Conservation (phyloP, 805 yeast genomes). For the Starmerella cellae region DNA sequence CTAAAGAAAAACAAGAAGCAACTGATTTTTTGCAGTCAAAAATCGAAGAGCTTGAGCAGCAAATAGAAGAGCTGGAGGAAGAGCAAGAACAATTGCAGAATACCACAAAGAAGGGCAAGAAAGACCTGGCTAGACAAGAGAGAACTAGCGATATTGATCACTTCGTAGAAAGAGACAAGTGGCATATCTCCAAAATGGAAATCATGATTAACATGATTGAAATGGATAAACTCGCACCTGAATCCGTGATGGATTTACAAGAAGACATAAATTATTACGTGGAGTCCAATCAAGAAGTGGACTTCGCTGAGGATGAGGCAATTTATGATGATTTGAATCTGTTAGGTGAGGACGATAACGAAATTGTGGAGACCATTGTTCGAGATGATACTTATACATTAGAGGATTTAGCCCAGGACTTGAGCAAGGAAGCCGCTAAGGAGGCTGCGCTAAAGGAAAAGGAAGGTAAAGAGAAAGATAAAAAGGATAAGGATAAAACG, state of each 20-base stretch:
- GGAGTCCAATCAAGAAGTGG: conserved; percentile 84
- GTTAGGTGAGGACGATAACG: conserved; percentile 41
- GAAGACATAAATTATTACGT: conserved; percentile 90
- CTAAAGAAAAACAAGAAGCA: conserved; percentile 64
- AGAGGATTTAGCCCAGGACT: conserved; percentile 29
- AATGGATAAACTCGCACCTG: conserved; percentile 67
- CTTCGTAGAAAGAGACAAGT: conserved; percentile 56
- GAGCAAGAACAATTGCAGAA: conserved; percentile 45
- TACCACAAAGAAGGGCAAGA: conserved; percentile 45
- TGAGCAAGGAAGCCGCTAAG: conserved; percentile 27
- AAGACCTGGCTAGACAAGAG: conserved; percentile 42
- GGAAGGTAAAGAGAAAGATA: conserved; percentile 17
- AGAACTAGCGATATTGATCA: conserved; percentile 52
- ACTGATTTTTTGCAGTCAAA: conserved; percentile 53
- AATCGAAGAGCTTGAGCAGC: conserved; percentile 70
- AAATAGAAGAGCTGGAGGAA: conserved; percentile 65
- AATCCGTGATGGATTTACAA: conserved; percentile 56
- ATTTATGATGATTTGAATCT: conserved; percentile 78
- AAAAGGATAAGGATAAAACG: conserved; percentile 18
- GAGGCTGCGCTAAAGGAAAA: conserved; percentile 19
- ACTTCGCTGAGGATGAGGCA: conserved; percentile 86
- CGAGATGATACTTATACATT: conserved; percentile 26
- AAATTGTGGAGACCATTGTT: conserved; percentile 29
- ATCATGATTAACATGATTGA: conserved; percentile 62
- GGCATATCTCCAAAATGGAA: conserved; percentile 70